Base-by-base conservation (phyloP, 345 rosid genomes). In the Pseudoturritis turrita region DNA sequence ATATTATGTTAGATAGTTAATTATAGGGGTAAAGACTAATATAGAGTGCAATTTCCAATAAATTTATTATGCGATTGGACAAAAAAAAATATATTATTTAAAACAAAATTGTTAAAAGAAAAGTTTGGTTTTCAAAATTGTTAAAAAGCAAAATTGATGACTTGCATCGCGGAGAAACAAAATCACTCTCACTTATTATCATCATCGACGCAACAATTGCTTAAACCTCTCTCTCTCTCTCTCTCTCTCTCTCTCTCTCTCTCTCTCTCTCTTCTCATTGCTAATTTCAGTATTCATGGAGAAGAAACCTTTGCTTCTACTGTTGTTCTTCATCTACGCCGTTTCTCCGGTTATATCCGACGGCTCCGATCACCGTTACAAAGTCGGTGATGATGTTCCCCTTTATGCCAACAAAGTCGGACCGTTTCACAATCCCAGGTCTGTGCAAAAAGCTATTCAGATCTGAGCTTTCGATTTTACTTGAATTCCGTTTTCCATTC, bases 361-460 rank as follows among this genome's bases (percentile, higher is more conserved):
- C 46, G 82, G 76, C 14, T 82, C 88, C 59, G 83, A 84, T 77
- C 85, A 86, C 54, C 83, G 87, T 55, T 86, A 82, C 79, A 84
- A 74, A 28, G 79, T 68, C 23, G 85, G 87, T 15, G 90, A 84
- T 1, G 71, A 39, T 52, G 86, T 86, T 65, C 87, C 88, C 0
- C 86, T 86, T 53, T 84, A 84, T 23, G 90, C 86, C 36, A 86
- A 86, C 69, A 86, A 86, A 70, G 90, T 86, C 43, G 90, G 87
- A 2, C 90, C 90, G 45, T 86, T 84, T 71, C 90, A 86, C 53
- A 86, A 86, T 53, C 90, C 90, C 45, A 86, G 88, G 90, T 81
- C 37, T 15, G 17, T 53, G 3, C 31, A 0, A 6, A 25, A 13
- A 22, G 33, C 40, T 29, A 54, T 40, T 55, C 74, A 75, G 79